Evolutionary conservation across 164 flowering plant species (phyloP), one percentile per base, ranked within the genome.

Genomic region (Aristolochia fimbriata): DNA sequence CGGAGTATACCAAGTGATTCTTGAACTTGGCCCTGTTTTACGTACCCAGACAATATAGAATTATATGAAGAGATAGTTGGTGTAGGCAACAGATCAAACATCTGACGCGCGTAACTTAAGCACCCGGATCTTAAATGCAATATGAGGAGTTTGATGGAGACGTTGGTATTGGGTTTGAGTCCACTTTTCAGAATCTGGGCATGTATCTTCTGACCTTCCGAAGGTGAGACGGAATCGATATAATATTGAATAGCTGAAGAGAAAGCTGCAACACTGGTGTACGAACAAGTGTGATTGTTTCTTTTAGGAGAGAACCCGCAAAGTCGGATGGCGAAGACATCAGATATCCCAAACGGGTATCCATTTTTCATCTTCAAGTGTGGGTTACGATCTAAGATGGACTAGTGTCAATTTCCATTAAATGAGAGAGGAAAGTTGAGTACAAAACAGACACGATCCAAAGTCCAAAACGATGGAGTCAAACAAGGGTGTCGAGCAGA

Each of bases 41-140:
- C 59, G 59, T 84, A 86, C 10, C 87, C 94, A 46, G 78, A 62
- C n/a, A 87, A 73, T 83, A 93, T 62, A 53, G 84, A 90, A 65
- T 87, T 93, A 72, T 80, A 87, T 10, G 96, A 88, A 37, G 90
- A 81, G 1, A 80, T 66, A 61, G 91, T 84, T 67, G 72, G 81
- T 23, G 66, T 65, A 14, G 77, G 70, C 83, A 92, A 68, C 77
- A 81, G 81, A 57, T 92, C 96, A 60, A 89, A 84, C 76, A 84
- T 19, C 43, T 70, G 77, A 51, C 87, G 83, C 2, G 93, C 93
- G 71, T 78, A 80, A 0, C 30, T 19, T 56, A 89, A 31, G 27
- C 70, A 75, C 6, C 72, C 69, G 23, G 79, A 72, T 76, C 77
- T 90, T 16, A 86, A 11, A 46, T 86, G 55, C 1, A 93, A 60